These are phyloP conservation scores for Metschnikowia reukaufii DNA, from an alignment of 805 yeast species.

Conservation along the genomic window DNA sequence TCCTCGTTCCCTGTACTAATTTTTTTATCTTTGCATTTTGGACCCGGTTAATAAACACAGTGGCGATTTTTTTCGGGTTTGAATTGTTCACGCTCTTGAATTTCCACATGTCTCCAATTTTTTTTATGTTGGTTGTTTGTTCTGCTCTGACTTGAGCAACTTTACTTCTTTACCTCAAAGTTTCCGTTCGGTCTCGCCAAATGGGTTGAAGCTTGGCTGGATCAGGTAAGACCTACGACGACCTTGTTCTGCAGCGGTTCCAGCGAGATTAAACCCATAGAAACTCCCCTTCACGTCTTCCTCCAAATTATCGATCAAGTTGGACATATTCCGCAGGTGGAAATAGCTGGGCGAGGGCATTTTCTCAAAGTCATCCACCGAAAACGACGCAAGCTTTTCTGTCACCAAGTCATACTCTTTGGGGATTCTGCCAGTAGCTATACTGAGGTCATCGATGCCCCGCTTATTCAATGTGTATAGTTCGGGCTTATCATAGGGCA, in stretches of 20 bases:
- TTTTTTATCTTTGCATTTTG: not conserved
- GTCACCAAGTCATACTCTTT: slow-evolving; percentile 39
- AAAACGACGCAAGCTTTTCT: slow-evolving; percentile 43
- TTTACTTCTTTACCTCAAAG: not conserved
- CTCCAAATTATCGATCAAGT: slow-evolving; percentile 45
- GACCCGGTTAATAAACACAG: too few species aligned
- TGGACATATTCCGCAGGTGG: slow-evolving; percentile 50
- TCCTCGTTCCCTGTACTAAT: not conserved
- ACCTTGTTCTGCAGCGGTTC: not conserved
- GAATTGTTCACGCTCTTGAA: too few species aligned
- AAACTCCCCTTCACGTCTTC: slow-evolving; percentile 43
- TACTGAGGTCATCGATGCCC: slow-evolving; percentile 10
- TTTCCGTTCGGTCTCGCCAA: slow-evolving; percentile 11
- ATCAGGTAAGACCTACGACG: slow-evolving; percentile 16
- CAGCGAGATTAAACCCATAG: slow-evolving; percentile 37
- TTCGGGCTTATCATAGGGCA: slow-evolving; percentile 40
- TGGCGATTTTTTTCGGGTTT: too few species aligned
- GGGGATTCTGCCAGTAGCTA: slow-evolving; percentile 26
- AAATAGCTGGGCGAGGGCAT: slow-evolving; percentile 48
- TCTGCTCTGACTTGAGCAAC: not conserved
- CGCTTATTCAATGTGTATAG: slow-evolving; percentile 21
- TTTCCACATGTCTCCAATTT: not conserved
- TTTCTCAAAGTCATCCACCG: slow-evolving; percentile 43
- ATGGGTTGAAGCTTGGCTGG: slow-evolving; percentile 17
- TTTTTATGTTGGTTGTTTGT: not conserved